A percentile compares a stretch with the other conserved stretches of the same genome.
These are phyloP conservation scores for Epichloe amarillans DNA, from an alignment of 2,329 filamentous ascomycete species.

Conservation along the genomic window DNA sequence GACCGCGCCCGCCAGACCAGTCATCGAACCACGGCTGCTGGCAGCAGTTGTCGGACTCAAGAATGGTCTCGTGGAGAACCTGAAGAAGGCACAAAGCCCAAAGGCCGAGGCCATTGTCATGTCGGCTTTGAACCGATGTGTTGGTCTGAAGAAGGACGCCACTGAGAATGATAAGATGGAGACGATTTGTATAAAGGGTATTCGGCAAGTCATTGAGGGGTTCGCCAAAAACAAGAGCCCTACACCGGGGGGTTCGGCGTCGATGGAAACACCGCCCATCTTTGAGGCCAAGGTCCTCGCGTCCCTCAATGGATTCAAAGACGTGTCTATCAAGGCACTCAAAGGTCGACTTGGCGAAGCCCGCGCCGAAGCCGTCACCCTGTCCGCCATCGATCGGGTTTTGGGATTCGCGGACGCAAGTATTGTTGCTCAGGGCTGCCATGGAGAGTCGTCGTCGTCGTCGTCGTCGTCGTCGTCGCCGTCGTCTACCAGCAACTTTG, in stretches of 20 bases:
- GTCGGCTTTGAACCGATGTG: slow-evolving; percentile 37
- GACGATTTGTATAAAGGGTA: slow-evolving; percentile 30
- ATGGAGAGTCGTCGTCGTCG: slow-evolving; percentile 13
- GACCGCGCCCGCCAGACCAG: slow-evolving; percentile 17
- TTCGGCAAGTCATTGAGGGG: slow-evolving; percentile 29
- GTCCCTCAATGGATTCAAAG: slow-evolving; percentile 31
- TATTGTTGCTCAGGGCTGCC: slow-evolving; percentile 21
- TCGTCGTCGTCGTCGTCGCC: too few species aligned
- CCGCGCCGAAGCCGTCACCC: slow-evolving; percentile 31
- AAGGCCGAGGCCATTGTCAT: slow-evolving; percentile 35
- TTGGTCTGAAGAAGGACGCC: slow-evolving; percentile 32
- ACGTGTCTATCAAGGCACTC: slow-evolving; percentile 29
- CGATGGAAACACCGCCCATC: slow-evolving; percentile 15
- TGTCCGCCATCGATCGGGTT: slow-evolving; percentile 38
- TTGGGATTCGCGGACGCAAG: slow-evolving; percentile 33
- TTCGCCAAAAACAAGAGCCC: slow-evolving; percentile 25
- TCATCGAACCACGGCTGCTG: slow-evolving; percentile 31
- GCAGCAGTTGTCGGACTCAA: slow-evolving; percentile 32
- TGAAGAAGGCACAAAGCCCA: slow-evolving; percentile 28
- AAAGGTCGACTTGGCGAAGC: slow-evolving; percentile 25
- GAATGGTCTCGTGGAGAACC: slow-evolving; percentile 31
- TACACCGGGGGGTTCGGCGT: slow-evolving; percentile 17
- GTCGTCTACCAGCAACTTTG: slow-evolving; percentile 17
- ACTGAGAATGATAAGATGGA: slow-evolving; percentile 34
- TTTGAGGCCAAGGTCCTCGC: slow-evolving; percentile 28